phyloP scores from a whole-genome alignment of 768 basidiomycete genomes.

The Mycena belliarum region DNA sequence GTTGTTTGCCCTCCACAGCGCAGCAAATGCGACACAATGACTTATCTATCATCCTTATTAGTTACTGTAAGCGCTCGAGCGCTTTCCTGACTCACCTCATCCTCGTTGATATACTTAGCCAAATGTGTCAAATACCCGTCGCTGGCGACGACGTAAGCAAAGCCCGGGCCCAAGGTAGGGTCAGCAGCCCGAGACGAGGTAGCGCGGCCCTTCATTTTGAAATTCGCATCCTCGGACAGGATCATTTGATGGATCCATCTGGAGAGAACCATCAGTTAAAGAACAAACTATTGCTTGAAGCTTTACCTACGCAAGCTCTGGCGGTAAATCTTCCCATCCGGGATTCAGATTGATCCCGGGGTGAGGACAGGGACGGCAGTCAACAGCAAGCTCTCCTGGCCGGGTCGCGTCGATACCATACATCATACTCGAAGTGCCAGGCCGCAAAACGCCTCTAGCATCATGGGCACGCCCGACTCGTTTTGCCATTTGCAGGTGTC shows the following conservation, averaged over 20 bases:
- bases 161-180: neutral
- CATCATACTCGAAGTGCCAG: neutral
- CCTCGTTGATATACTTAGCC: neutral
- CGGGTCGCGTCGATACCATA: neutral
- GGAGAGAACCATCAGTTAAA: too few species aligned
- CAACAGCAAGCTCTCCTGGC: conserved; percentile 3
- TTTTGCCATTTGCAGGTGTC: neutral
- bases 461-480: conserved; percentile 5
- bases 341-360: conserved; percentile 12
- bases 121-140: neutral
- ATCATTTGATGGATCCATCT: conserved; percentile 14
- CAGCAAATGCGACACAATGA: neutral
- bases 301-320: too few species aligned
- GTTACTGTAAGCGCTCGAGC: too few species aligned
- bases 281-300: neutral
- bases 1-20: neutral
- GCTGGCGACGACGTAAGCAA: neutral
- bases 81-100: too few species aligned
- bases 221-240: conserved; percentile 22
- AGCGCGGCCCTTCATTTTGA: conserved; percentile 15
- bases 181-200: neutral
- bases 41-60: too few species aligned
- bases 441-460: neutral
- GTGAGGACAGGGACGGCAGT: conserved; percentile 16
- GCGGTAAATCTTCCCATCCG: neutral